Evolutionary conservation across 441 rosid genomes (phyloP).

Genomic region (Aquilaria agallochum): DNA sequence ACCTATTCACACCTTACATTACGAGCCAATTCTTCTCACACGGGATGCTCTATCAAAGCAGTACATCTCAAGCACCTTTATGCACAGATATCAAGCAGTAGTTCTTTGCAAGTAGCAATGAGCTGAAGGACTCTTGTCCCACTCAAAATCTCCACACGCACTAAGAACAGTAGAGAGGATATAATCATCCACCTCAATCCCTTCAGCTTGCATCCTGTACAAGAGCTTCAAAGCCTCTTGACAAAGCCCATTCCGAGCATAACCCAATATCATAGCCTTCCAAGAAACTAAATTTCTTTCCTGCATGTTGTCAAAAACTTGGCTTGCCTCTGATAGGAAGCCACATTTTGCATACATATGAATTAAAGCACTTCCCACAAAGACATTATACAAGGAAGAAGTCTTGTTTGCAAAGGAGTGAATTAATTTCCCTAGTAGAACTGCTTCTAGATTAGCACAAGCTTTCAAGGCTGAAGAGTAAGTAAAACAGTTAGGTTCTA

Average conservation of each 20-base stretch:
- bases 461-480: conserved; percentile 77
- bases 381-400: conserved; percentile 53
- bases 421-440: conserved; percentile 56
- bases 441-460: conserved; percentile 67
- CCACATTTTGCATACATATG: conserved; percentile 88
- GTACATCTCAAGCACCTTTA: background rate
- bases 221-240: conserved; percentile 76
- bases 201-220: conserved; percentile 77
- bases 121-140: conserved; percentile 34
- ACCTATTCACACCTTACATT: background rate
- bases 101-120: conserved; percentile 36
- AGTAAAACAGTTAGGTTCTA: conserved; percentile 72
- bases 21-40: too few relatives aligned
- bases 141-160: conserved; percentile 61
- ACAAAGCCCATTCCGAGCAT: conserved; percentile 67
- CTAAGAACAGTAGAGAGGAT: conserved; percentile 47
- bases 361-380: conserved; percentile 74
- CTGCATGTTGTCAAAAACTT: conserved; percentile 71
- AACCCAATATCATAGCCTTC: conserved; percentile 81
- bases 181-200: conserved; percentile 66
- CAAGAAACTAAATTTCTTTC: conserved; percentile 65
- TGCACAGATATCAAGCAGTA: conserved; percentile 5
- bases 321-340: conserved; percentile 58
- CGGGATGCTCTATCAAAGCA: too few relatives aligned
- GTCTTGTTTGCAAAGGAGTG: conserved; percentile 74